phyloP scores from a whole-genome alignment of 768 basidiomycete genomes.

The Phlegmacium glaucopus region DNA sequence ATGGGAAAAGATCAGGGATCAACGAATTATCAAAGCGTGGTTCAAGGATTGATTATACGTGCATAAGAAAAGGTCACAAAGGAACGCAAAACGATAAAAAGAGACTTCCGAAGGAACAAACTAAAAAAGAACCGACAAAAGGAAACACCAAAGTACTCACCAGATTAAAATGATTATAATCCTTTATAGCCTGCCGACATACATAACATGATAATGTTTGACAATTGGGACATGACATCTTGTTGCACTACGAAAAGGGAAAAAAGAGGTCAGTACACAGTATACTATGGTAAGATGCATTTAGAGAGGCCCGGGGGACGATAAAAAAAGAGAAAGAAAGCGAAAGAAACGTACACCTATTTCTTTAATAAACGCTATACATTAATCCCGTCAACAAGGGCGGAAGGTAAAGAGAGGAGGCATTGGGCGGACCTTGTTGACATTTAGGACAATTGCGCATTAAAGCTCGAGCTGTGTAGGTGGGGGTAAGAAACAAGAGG shows the following conservation, averaged over 20 bases:
- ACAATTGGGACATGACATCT: slow-evolving; percentile 82
- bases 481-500: no score
- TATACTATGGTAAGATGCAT: no score
- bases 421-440: slow-evolving; percentile 55
- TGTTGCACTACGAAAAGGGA: slow-evolving; percentile 67
- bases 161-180: slow-evolving; percentile 74
- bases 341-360: slow-evolving; percentile 54
- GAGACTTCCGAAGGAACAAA: not conserved
- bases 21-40: no score
- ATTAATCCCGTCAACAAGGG: slow-evolving; percentile 2
- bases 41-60: no score
- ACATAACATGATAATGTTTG: slow-evolving; percentile 77
- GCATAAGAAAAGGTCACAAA: no score
- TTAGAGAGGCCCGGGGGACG: no score
- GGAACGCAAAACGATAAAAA: not conserved
- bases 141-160: slow-evolving; percentile 26
- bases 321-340: no score
- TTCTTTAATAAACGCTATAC: slow-evolving; percentile 75
- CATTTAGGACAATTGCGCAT: slow-evolving; percentile 90
- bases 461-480: slow-evolving; percentile 75
- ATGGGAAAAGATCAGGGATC: no score
- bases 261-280: no score
- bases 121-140: no score
- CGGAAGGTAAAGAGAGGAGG: not conserved
- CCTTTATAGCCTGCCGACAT: slow-evolving; percentile 67